Percentiles rank a stretch among this genome's conserved stretches.
phyloP scores from a whole-genome alignment of 768 basidiomycete species.

The Erythrobasidium yunnanense region DNA sequence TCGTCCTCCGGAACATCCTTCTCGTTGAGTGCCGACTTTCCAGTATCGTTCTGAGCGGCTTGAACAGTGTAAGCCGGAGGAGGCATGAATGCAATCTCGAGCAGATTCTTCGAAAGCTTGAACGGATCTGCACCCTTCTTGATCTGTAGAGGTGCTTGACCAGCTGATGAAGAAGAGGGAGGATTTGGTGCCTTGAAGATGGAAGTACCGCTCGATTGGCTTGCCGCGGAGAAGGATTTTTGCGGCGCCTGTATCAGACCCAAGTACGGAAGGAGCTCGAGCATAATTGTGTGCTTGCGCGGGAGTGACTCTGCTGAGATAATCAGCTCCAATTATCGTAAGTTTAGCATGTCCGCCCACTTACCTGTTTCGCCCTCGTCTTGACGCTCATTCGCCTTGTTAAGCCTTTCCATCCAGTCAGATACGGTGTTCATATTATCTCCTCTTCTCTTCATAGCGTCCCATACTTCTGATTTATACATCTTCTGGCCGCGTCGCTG shows the following conservation, averaged over 20 bases:
- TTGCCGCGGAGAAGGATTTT: not conserved
- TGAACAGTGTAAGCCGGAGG: not conserved
- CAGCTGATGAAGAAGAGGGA: not conserved
- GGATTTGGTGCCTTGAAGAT: constrained; percentile 4
- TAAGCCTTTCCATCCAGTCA: constrained; percentile 19
- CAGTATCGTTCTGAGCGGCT: not conserved
- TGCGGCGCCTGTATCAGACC: constrained; percentile 24
- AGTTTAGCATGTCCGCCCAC: not conserved
- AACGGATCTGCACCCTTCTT: not conserved
- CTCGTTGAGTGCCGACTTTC: constrained; percentile 10
- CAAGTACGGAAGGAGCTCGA: constrained; percentile 10
- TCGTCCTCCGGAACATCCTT: constrained; percentile 21
- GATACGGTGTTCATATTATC: constrained; percentile 29
- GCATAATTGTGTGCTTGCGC: not conserved
- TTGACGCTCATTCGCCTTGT: not conserved
- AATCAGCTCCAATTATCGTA: no score
- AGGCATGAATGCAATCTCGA: constrained; percentile 19
- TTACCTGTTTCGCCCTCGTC: not conserved
- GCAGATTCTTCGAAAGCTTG: not conserved
- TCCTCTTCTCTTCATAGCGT: constrained; percentile 40
- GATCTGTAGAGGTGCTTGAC: not conserved
- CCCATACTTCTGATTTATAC: constrained; percentile 78
- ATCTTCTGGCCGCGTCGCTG: constrained; percentile 65
- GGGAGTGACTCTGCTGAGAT: not conserved
- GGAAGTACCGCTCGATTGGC: not conserved